These are phyloP conservation scores for Trametes versicolor DNA, from an alignment of 1,284 basidiomycete species.

Conservation along the genomic window DNA sequence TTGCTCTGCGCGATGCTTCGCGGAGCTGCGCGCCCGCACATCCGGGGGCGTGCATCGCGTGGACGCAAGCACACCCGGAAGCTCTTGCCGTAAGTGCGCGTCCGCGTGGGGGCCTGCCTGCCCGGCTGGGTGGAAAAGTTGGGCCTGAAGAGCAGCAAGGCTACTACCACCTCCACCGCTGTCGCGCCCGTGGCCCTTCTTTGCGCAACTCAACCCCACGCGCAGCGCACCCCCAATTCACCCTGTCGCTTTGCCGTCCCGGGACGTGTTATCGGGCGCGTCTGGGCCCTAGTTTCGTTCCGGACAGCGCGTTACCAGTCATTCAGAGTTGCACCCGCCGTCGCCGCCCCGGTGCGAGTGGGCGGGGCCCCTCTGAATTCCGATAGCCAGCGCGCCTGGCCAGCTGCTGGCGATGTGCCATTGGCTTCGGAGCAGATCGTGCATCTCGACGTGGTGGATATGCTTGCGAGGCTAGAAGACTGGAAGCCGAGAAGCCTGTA, in stretches of 20 bases:
- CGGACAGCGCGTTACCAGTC: conserved; percentile 12
- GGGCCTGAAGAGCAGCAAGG: conserved; percentile 3
- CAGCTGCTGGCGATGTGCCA: neutral
- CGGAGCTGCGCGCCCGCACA: conserved; percentile 19
- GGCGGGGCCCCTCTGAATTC: conserved; percentile 1
- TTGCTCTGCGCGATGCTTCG: conserved; percentile 23
- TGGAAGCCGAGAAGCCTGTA: conserved; percentile 13
- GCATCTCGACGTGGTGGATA: neutral
- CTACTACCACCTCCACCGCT: neutral
- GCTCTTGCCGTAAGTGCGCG: neutral
- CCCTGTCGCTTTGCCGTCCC: conserved; percentile 9
- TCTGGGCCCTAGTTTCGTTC: conserved; percentile 10
- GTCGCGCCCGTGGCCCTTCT: neutral
- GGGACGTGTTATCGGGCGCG: conserved; percentile 17
- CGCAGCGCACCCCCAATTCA: neutral
- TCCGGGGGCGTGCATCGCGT: conserved; percentile 9
- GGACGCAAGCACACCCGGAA: neutral
- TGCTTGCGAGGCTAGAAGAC: conserved; percentile 2
- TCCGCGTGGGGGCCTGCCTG: neutral
- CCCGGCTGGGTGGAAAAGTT: neutral
- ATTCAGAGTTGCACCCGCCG: conserved; percentile 3
- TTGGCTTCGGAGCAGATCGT: neutral
- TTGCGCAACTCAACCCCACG: conserved; percentile 4
- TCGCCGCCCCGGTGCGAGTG: conserved; percentile 6
- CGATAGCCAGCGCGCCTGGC: conserved; percentile 2